A percentile compares a stretch with the other conserved stretches of the same genome.
These are phyloP conservation scores for Ceratobasidium sp. DNA, from an alignment of 1,284 basidiomycete species.

Conservation along the genomic window DNA sequence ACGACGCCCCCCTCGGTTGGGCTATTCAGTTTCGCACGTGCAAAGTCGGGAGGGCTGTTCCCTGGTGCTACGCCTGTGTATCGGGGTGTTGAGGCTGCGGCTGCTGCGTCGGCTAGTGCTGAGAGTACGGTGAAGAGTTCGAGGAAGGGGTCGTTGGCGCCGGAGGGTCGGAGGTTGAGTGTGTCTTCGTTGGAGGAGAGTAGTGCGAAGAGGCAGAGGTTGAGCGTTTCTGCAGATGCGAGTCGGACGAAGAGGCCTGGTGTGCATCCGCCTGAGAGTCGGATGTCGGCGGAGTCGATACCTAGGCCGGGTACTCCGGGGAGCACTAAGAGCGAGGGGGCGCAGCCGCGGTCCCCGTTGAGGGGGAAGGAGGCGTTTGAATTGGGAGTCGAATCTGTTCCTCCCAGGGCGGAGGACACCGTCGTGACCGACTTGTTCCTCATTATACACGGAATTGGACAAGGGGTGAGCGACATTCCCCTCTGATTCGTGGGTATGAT, in stretches of 20 bases:
- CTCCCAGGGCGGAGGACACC: conserved; percentile 52
- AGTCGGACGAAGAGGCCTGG: conserved; percentile 36
- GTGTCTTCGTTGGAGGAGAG: conserved; percentile 3
- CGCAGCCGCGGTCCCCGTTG: conserved; percentile 5
- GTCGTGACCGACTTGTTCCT: conserved; percentile 63
- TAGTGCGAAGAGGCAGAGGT: conserved; percentile 28
- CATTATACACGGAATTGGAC: conserved; percentile 64
- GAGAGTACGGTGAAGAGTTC: background rate
- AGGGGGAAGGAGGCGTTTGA: conserved; percentile 21
- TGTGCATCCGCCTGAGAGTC: too few species aligned
- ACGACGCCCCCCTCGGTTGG: conserved; percentile 23
- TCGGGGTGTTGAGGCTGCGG: conserved; percentile 60
- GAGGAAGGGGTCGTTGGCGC: background rate
- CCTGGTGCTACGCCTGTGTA: conserved; percentile 60
- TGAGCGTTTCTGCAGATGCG: conserved; percentile 33
- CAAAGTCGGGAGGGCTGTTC: conserved; percentile 26
- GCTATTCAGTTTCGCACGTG: conserved; percentile 9
- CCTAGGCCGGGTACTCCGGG: conserved; percentile 12
- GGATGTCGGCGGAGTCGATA: background rate
- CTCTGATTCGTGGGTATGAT: conserved; percentile 9
- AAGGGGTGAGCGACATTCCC: conserved; percentile 51
- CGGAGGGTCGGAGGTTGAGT: conserved; percentile 37
- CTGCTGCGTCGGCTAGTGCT: conserved; percentile 47
- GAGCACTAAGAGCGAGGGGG: conserved; percentile 36
- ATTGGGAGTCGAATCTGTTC: conserved; percentile 9